Base-by-base conservation (phyloP, 2,329 filamentous ascomycete genomes). In the Alternaria consortialis region DNA sequence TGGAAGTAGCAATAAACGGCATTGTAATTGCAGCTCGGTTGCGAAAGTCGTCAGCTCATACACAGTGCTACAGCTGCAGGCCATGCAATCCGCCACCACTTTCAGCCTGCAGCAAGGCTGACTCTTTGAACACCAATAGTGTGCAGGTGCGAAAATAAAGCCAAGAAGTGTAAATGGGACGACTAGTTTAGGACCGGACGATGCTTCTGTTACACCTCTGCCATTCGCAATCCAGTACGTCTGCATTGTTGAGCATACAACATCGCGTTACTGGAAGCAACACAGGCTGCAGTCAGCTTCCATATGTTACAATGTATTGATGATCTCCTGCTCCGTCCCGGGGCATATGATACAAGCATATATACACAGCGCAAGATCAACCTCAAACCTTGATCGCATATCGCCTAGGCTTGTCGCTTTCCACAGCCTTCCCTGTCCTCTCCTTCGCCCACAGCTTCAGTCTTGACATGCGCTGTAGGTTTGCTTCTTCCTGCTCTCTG, bases 391-490 rank as follows among this genome's bases (percentile, higher is more conserved):
- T 73, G 56, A 72, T 67, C 36, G 59, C 58, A 32, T 64, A 71
- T 25, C 56, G 55, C 44, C 58, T 58, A 31, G 58, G 52, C 9
- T 66, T 64, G 39, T 72, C 67, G 46, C 58, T 56, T 25, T 66
- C 55, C 29, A 72, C 69, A 27, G 65, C 61, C 58, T 70, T 70
- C 13, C 29, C 56, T 39, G 71, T 64, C 47, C 74, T 71, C 61
- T 61, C 60, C 47, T 68, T 60, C 47, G 74, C 74, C 71, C 72
- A 75, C 42, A 68, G 74, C 74, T 70, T 55, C 55, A 81, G 75
- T 66, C 78, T 72, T 46, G 80, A 79, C 72, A 78, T 74, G 65
- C 78, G 78, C 56, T 66, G 56, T 39, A 80, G 46, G 25, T 62
- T 53, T 20, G 63, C 63, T 29, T 51, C 63, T 50, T 64, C 39